A percentile compares a stretch with the other conserved stretches of the same genome.
phyloP scores from a whole-genome alignment of 306 rosid species.

The Cucumis melo region DNA sequence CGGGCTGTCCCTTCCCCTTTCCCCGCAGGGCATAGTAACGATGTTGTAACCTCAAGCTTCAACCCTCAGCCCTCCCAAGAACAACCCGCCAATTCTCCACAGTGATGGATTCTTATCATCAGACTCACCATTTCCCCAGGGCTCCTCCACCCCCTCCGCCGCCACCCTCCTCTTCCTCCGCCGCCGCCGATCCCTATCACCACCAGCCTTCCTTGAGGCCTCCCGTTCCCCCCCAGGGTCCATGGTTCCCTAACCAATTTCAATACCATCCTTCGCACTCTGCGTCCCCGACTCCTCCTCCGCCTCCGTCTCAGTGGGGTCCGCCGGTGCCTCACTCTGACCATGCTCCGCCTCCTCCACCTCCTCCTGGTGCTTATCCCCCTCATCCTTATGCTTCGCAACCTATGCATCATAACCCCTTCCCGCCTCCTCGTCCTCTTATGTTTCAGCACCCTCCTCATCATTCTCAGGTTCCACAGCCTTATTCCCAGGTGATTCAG shows the following conservation, averaged over 20 bases:
- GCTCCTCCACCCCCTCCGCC: slow-evolving; percentile 34
- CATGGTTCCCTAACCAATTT: slow-evolving; percentile 62
- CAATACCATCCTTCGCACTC: slow-evolving; percentile 47
- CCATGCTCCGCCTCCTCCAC: slow-evolving; percentile 15
- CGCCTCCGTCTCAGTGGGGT: slow-evolving; percentile 63
- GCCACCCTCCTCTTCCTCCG: slow-evolving; percentile 21
- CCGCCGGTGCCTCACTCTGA: slow-evolving; percentile 37
- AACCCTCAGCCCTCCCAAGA: not conserved
- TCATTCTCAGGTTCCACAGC: slow-evolving; percentile 52
- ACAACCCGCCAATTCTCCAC: not conserved
- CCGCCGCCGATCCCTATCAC: slow-evolving; percentile 55
- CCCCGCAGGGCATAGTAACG: not conserved
- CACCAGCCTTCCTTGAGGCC: slow-evolving; percentile 28
- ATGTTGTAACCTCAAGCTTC: not conserved
- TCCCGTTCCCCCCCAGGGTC: slow-evolving; percentile 39
- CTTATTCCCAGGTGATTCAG: slow-evolving; percentile 45
- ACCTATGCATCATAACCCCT: slow-evolving; percentile 34
- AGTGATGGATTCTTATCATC: slow-evolving; percentile 28
- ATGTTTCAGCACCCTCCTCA: slow-evolving; percentile 31
- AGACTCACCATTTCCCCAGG: slow-evolving; percentile 45
- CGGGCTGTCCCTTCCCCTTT: not conserved
- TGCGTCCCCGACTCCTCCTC: slow-evolving; percentile 54
- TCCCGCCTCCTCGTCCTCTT: slow-evolving; percentile 39
- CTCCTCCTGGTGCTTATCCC: slow-evolving; percentile 42
- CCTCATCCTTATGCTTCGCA: slow-evolving; percentile 29